Conservation (phyloP, 176 grass and related monocot species). For the Themeda triandra region DNA sequence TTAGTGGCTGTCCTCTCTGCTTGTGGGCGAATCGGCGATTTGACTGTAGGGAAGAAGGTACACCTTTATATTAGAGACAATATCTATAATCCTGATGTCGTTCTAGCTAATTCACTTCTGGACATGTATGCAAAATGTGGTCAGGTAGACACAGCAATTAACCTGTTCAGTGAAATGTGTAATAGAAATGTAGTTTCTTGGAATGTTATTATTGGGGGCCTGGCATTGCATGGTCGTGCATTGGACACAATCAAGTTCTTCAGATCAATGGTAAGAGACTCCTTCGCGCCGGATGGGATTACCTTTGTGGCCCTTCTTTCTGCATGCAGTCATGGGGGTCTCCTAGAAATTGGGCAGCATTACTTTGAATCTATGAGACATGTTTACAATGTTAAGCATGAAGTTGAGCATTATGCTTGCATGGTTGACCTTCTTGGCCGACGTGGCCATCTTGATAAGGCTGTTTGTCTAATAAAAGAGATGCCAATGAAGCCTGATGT, state of each 20-base stretch:
- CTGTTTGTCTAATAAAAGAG: conserved; percentile 46
- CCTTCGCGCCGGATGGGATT: conserved; percentile 41
- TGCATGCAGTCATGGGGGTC: conserved; percentile 45
- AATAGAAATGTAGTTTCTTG: conserved; percentile 39
- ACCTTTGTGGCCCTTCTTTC: conserved; percentile 54
- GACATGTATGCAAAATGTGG: conserved; percentile 60
- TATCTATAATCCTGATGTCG: conserved; percentile 4
- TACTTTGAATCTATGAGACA: conserved; percentile 39
- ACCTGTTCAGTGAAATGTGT: conserved; percentile 36
- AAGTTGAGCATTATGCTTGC: conserved; percentile 57
- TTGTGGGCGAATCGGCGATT: conserved; percentile 22
- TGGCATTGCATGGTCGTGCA: conserved; percentile 46
- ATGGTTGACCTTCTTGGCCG: conserved; percentile 55
- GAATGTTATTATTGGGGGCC: conserved; percentile 52
- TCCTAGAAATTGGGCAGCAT: conserved; percentile 39
- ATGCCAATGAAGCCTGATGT: conserved; percentile 62
- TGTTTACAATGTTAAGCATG: conserved; percentile 42
- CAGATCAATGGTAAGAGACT: conserved; percentile 29
- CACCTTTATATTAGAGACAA: conserved; percentile 12
- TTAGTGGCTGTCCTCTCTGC: conserved; percentile 43
- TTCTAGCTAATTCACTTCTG: conserved; percentile 42
- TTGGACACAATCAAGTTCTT: conserved; percentile 35
- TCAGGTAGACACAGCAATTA: conserved; percentile 34
- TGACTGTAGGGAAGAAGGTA: conserved; percentile 37
- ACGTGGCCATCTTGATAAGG: conserved; percentile 19